Base-by-base conservation (phyloP, 140 eudicot species). In the Ambrosia hybrid region DNA sequence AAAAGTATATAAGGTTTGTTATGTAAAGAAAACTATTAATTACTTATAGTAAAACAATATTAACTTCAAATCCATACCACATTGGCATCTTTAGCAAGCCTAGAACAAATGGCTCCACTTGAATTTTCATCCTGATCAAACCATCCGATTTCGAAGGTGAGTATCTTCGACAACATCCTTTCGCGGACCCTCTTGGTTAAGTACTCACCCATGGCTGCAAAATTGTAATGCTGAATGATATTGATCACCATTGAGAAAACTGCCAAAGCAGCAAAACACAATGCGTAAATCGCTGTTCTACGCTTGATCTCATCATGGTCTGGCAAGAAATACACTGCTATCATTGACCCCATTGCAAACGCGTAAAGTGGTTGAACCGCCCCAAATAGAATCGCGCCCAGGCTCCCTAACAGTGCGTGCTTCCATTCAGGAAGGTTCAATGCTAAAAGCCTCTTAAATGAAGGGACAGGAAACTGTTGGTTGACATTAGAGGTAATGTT, bases 51-150 rank as follows among this genome's bases (percentile, higher is more conserved):
- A 60, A 62, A 34, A 14, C 63, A 10, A 49, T 14, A 33, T 10
- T 39, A 51, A 56, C 2, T 3, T 9, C 49, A 10, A 73, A 21
- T 57, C 59, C 78, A 33, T 86, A 86, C 91, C 88, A 86, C 84
- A 73, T 75, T 86, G 77, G 91, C 88, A 33, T 86, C 91, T 73
- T 83, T 86, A 34, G 88, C 82, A n/a, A 86, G 88, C 41, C 88
- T 71, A 11, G 91, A 80, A 76, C 91, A 86, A 48, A 83, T 72
- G 74, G 88, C 26, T 21, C 26, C 26, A 21, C 26, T 21, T 21
- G 26, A 21, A 21, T 21, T 21, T 21, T 21, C 26, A 21, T 21
- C 26, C 26, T 21, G 26, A 21, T 21, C 26, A 21, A 21, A 21
- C 26, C 26, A 21, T 21, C 26, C 26, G 26, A 21, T 21, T 21